Evolutionary conservation across 75 land plant genomes (phyloP).

Genomic region (Cunninghamia lanceolata): DNA sequence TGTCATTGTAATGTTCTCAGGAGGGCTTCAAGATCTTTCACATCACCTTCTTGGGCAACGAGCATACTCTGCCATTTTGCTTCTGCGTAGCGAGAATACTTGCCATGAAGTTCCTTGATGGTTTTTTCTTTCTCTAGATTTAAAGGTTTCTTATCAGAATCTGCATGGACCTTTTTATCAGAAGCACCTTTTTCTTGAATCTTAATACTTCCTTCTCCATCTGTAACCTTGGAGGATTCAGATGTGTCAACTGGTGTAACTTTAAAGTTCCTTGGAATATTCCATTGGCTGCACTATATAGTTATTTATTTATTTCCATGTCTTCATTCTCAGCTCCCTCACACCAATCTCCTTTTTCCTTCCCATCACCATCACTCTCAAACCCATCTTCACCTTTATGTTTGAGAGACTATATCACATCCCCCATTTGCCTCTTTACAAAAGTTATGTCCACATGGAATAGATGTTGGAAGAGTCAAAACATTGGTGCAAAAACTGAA

Average conservation of each 20-base stretch:
- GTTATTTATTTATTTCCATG: neutral
- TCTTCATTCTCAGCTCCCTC: neutral
- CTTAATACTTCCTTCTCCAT: neutral
- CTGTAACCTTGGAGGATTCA: neutral
- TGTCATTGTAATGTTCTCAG: constrained; percentile 22
- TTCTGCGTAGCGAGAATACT: constrained; percentile 30
- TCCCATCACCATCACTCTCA: constrained; percentile 8
- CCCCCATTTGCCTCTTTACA: constrained; percentile 62
- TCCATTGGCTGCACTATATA: neutral
- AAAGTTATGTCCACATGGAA: constrained; percentile 95
- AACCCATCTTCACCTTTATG: constrained; percentile 11
- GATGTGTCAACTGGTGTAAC: neutral
- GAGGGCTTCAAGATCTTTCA: constrained; percentile 17
- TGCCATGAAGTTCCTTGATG: no score
- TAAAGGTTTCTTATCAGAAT: neutral
- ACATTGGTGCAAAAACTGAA: constrained; percentile 70
- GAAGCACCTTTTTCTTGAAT: neutral
- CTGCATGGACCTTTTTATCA: neutral
- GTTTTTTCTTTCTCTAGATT: constrained; percentile 7
- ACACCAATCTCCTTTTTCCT: constrained; percentile 15
- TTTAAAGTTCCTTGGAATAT: neutral
- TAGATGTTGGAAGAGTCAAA: constrained; percentile 66
- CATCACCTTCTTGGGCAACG: constrained; percentile 39
- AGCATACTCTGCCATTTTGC: constrained; percentile 32
- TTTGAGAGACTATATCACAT: constrained; percentile 32